A percentile compares a stretch with the other conserved stretches of the same genome.
phyloP scores from a whole-genome alignment of 1,284 basidiomycete genomes.

The Meripilus lineatus region DNA sequence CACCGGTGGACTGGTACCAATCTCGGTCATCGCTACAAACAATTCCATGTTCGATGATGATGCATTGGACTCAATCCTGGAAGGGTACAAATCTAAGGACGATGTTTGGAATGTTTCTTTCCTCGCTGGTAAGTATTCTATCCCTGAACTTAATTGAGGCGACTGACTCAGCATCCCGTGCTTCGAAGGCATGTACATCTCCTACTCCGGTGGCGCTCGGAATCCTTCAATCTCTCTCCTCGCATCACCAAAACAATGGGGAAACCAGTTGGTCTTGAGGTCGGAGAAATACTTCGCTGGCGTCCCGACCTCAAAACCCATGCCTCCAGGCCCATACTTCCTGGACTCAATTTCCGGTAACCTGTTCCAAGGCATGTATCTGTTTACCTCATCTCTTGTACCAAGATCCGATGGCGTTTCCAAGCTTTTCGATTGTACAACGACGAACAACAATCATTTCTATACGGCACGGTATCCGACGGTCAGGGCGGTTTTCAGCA shows the following conservation, averaged over 20 bases:
- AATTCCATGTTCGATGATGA: conserved; percentile 14
- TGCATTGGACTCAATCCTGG: conserved; percentile 16
- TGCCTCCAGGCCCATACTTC: conserved; percentile 26
- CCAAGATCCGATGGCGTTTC: not conserved
- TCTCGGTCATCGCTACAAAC: conserved; percentile 23
- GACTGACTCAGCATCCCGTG: not conserved
- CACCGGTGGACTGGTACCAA: conserved; percentile 17
- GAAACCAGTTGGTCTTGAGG: conserved; percentile 16
- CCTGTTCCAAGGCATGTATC: conserved; percentile 22
- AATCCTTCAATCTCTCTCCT: conserved; percentile 11
- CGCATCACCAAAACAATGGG: conserved; percentile 10
- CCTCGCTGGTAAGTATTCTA: conserved; percentile 16
- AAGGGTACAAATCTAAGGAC: conserved; percentile 16
- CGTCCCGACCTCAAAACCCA: conserved; percentile 9
- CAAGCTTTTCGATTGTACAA: conserved; percentile 25
- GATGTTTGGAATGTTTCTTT: conserved; percentile 26
- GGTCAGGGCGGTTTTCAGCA: conserved; percentile 20
- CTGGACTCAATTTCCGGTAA: conserved; percentile 20
- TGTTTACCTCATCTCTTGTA: not conserved
- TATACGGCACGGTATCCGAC: conserved; percentile 26
- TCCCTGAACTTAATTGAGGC: too few relatives aligned
- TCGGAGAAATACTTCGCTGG: conserved; percentile 16
- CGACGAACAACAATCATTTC: conserved; percentile 26
- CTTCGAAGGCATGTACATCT: conserved; percentile 18
- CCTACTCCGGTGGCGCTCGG: conserved; percentile 16